A percentile compares a stretch with the other conserved stretches of the same genome.
phyloP scores from a whole-genome alignment of 306 rosid genomes.

The Comarum palustre region DNA sequence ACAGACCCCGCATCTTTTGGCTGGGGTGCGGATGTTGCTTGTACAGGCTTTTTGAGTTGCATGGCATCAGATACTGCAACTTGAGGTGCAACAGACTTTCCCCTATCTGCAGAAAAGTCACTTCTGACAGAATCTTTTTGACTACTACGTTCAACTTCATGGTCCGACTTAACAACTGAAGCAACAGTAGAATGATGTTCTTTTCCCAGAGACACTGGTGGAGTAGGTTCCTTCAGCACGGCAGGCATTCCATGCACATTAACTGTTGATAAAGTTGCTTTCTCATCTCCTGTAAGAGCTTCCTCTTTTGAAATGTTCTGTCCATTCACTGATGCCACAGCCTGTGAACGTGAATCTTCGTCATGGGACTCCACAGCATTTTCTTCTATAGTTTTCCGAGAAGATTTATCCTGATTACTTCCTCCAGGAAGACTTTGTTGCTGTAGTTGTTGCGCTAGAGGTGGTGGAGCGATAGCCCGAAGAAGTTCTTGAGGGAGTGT shows the following conservation, averaged over 20 bases:
- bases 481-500: slow-evolving; percentile 93
- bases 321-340: slow-evolving; percentile 44
- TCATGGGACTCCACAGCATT: slow-evolving; percentile 43
- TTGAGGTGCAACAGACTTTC: slow-evolving; percentile 69
- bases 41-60: slow-evolving; percentile 61
- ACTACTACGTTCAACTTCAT: slow-evolving; percentile 52
- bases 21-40: slow-evolving; percentile 46
- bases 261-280: slow-evolving; percentile 37
- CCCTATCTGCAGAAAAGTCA: slow-evolving; percentile 62
- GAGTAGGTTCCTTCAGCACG: slow-evolving; percentile 53
- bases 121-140: slow-evolving; percentile 49
- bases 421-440: slow-evolving; percentile 55
- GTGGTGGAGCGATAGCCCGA: slow-evolving; percentile 80
- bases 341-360: slow-evolving; percentile 53
- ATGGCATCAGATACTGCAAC: slow-evolving; percentile 55
- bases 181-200: slow-evolving; percentile 49
- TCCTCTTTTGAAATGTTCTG: slow-evolving; percentile 55
- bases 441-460: slow-evolving; percentile 69
- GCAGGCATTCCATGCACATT: slow-evolving; percentile 46
- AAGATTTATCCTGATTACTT: slow-evolving; percentile 56
- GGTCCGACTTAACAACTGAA: slow-evolving; percentile 59
- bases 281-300: slow-evolving; percentile 58
- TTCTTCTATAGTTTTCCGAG: slow-evolving; percentile 55
- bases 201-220: slow-evolving; percentile 49
- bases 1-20: slow-evolving; percentile 60